Base-by-base conservation (phyloP, 345 rosid species). In the Brassica nigra region DNA sequence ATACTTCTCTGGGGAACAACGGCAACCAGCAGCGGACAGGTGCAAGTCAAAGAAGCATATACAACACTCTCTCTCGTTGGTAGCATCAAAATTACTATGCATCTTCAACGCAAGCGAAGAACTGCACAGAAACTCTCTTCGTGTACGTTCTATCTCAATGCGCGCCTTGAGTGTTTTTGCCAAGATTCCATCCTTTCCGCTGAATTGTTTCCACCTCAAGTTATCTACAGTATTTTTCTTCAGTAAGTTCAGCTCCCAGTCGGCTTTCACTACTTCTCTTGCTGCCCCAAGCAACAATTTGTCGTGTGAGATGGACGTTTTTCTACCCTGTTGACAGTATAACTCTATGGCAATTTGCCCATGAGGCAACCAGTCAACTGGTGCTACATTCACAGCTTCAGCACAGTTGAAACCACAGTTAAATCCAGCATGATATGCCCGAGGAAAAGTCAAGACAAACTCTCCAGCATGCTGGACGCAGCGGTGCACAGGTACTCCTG, bases 341-440 rank as follows among this genome's bases (percentile, higher is more conserved):
- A 90, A 86, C 86, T 93, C 97, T 69, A 92, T 86, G 71, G 99
- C 97, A 84, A 83, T 86, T 86, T 90, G 97, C 59, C 99, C 99
- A 84, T 96, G 98, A 59, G 98, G 95, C 81, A 93, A 82, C 99
- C 99, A 96, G 77, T 96, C 99, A 81, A 93, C 94, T 54, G 99
- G 99, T 71, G 99, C 99, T 58, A 93, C 97, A 81, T 96, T 96
- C 54, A 96, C 99, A 49, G 99, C 99, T 86, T 96, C 99, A 1
- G 98, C 99, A 79, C 97, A 96, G 79, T 96, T 96, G 85, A 96
- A 96, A 66, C 99, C 99, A 78, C 84, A 84, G 75, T 93, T 96
- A 82, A 96, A 96, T 75, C 99, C 99, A 4, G 99, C 85, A 90
- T 96, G 98, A 84, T 92, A 96, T 64, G 99, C 99, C 81, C 98